phyloP scores from a whole-genome alignment of 2,329 filamentous ascomycete species.

The Monosporascus ibericus region DNA sequence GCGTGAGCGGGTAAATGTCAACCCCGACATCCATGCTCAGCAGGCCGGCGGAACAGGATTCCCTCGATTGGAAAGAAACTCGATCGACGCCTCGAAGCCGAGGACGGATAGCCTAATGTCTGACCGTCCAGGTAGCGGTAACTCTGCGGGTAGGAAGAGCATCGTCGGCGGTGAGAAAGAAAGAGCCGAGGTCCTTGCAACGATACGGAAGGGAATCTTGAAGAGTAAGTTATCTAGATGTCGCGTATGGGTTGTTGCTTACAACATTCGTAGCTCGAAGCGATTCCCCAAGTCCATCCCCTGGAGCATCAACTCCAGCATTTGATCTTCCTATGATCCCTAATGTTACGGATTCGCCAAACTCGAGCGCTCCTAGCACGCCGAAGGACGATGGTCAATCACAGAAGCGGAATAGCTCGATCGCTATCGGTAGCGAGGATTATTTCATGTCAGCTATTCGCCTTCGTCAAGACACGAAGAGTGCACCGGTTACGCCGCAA shows the following conservation, averaged over 20 bases:
- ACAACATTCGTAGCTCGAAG: constrained; percentile 48
- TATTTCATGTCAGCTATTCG: constrained; percentile 80
- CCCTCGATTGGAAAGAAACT: constrained; percentile 78
- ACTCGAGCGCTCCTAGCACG: constrained; percentile 81
- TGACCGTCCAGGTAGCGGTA: constrained; percentile 52
- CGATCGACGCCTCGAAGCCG: constrained; percentile 58
- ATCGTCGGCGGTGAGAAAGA: constrained; percentile 88
- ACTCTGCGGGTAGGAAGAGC: constrained; percentile 67
- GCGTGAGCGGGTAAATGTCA: constrained; percentile 74
- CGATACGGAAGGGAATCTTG: constrained; percentile 90
- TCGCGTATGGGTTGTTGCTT: constrained; percentile 6
- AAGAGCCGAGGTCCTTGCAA: constrained; percentile 82
- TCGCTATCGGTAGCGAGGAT: constrained; percentile 75
- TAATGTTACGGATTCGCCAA: constrained; percentile 68
- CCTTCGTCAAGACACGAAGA: constrained; percentile 70
- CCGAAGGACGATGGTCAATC: constrained; percentile 69
- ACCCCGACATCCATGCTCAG: constrained; percentile 60
- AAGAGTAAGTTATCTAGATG: constrained; percentile 59
- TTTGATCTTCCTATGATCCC: constrained; percentile 58
- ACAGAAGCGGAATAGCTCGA: constrained; percentile 61
- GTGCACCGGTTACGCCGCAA: constrained; percentile 72
- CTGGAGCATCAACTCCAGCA: constrained; percentile 46
- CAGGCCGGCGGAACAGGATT: constrained; percentile 70
- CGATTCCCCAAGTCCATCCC: constrained; percentile 61
- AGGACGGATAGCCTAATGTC: constrained; percentile 33